Percentiles rank a stretch among this genome's conserved stretches.
These are phyloP conservation scores for Trichoderma orchidacearum DNA, from an alignment of 495 filamentous ascomycete genomes.

Conservation along the genomic window DNA sequence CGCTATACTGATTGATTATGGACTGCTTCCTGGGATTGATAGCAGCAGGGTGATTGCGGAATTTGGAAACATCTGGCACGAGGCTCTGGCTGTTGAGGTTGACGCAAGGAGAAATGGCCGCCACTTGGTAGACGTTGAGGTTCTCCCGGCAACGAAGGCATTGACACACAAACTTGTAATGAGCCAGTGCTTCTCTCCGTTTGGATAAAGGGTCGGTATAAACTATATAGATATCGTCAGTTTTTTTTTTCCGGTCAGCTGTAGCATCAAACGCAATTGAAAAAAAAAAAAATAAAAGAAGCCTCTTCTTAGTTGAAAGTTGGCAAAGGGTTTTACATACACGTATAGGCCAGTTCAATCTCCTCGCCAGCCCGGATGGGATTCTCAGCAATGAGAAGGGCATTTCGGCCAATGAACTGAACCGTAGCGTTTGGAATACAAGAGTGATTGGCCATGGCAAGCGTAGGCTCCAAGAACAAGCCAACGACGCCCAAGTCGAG, in stretches of 20 bases:
- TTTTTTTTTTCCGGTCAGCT: background rate
- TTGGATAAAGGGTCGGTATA: slow-evolving; percentile 14
- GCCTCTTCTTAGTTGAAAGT: background rate
- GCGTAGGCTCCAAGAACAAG: slow-evolving; percentile 25
- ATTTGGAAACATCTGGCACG: slow-evolving; percentile 13
- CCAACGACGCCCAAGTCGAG: slow-evolving; percentile 21
- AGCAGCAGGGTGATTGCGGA: slow-evolving; percentile 6
- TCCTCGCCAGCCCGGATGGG: slow-evolving; percentile 31
- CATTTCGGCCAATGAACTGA: slow-evolving; percentile 26
- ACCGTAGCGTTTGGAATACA: slow-evolving; percentile 38
- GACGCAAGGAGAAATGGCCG: slow-evolving; percentile 16
- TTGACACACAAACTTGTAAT: slow-evolving; percentile 28
- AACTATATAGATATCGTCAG: slow-evolving; percentile 12
- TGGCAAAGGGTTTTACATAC: slow-evolving; percentile 11
- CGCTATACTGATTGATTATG: background rate
- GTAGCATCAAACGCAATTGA: background rate
- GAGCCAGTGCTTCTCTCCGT: slow-evolving; percentile 18
- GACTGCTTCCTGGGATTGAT: background rate
- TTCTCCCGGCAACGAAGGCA: slow-evolving; percentile 27
- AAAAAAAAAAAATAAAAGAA: background rate
- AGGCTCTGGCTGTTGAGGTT: slow-evolving; percentile 22
- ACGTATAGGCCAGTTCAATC: slow-evolving; percentile 37
- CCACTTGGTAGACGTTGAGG: slow-evolving; percentile 30
- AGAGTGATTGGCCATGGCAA: slow-evolving; percentile 40
- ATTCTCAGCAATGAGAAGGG: slow-evolving; percentile 22